These are phyloP conservation scores for Medicago arabica DNA, from an alignment of 306 rosid species.

Conservation along the genomic window DNA sequence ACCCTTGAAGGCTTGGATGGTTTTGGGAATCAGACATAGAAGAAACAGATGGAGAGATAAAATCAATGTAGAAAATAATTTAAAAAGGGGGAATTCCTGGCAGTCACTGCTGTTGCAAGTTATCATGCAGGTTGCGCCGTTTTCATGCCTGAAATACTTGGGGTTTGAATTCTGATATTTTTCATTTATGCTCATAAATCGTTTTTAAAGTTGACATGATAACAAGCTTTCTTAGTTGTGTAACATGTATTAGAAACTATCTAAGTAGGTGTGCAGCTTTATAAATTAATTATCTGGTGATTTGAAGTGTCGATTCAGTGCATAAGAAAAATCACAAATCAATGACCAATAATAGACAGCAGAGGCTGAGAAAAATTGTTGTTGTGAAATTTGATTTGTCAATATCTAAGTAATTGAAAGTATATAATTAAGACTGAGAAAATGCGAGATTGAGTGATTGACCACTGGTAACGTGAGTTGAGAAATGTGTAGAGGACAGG, in stretches of 20 bases:
- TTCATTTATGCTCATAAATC: not conserved
- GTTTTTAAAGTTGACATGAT: conserved; percentile 6
- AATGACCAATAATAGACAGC: not conserved
- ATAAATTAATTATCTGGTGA: not conserved
- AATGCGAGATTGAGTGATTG: not conserved
- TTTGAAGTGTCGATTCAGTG: conserved; percentile 17
- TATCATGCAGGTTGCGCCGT: conserved; percentile 2
- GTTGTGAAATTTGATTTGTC: conserved; percentile 35
- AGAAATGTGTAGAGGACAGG: conserved; percentile 17
- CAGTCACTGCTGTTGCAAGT: not conserved
- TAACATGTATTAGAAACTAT: conserved; percentile 2
- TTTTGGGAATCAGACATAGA: conserved; percentile 4
- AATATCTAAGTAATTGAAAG: conserved; percentile 20
- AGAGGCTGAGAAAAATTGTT: not conserved
- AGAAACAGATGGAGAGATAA: conserved; percentile 26
- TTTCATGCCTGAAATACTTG: conserved; percentile 4
- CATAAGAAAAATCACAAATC: not conserved
- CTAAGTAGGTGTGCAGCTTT: conserved; percentile 9
- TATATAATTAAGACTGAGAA: conserved; percentile 1
- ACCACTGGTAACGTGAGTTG: not conserved
- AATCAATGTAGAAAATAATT: conserved; percentile 6
- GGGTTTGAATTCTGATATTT: conserved; percentile 18
- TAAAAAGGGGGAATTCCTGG: not conserved
- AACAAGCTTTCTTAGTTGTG: conserved; percentile 9
- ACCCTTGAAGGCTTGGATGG: not conserved